phyloP scores from a whole-genome alignment of 805 yeast species.

The Wickerhamiella azyma region DNA sequence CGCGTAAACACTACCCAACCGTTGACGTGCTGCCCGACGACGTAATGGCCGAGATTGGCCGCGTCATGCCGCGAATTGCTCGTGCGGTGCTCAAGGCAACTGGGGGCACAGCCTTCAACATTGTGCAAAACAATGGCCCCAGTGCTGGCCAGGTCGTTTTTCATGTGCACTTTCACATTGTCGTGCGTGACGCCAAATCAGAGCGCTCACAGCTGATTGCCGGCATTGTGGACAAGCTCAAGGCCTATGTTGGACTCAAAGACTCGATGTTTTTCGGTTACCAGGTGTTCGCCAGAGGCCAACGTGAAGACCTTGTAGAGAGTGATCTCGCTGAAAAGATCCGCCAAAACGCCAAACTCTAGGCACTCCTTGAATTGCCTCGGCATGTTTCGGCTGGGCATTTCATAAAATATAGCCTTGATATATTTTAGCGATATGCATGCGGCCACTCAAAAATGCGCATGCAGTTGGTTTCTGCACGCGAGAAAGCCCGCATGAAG shows the following conservation, averaged over 20 bases:
- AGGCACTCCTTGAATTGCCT: not conserved
- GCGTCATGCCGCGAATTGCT: slow-evolving; percentile 20
- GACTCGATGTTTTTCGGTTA: slow-evolving; percentile 18
- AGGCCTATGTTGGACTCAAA: slow-evolving; percentile 2
- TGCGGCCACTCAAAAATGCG: too few species aligned
- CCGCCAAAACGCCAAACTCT: not conserved
- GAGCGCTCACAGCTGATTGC: slow-evolving; percentile 1
- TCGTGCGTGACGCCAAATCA: slow-evolving; percentile 40
- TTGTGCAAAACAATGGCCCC: slow-evolving; percentile 47
- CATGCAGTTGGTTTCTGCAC: too few species aligned
- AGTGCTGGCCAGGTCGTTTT: slow-evolving; percentile 89
- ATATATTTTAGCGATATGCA: too few species aligned
- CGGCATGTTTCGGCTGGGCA: too few species aligned
- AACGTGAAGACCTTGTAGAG: slow-evolving; percentile 24
- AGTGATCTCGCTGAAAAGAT: not conserved
- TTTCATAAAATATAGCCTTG: too few species aligned
- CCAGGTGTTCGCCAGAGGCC: slow-evolving; percentile 24
- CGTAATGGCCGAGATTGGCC: slow-evolving; percentile 12
- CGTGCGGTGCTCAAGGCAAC: slow-evolving; percentile 17
- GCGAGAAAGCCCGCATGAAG: too few species aligned
- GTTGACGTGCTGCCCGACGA: slow-evolving; percentile 20
- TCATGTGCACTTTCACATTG: slow-evolving; percentile 83
- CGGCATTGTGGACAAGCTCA: slow-evolving; percentile 7
- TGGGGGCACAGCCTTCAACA: slow-evolving; percentile 22
- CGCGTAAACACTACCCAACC: slow-evolving; percentile 23